Base-by-base conservation (phyloP, 2,329 filamentous ascomycete genomes). In the Colletotrichum nymphaeae region DNA sequence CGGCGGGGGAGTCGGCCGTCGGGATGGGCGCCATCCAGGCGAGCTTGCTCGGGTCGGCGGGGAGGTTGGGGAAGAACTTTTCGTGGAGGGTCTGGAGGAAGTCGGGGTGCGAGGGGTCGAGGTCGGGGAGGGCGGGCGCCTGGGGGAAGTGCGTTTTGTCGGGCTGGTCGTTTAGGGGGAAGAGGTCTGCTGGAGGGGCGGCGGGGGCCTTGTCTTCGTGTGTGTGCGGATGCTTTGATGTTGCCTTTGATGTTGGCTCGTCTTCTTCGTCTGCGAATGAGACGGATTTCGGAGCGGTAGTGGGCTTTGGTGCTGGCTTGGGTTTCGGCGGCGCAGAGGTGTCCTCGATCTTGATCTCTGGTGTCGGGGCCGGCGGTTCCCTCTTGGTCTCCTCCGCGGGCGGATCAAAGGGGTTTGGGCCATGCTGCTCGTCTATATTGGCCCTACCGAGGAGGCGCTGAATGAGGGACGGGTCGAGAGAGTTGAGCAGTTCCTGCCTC, bases 11-110 rank as follows among this genome's bases (percentile, higher is more conserved):
- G 79, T 91, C 88, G 59, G 89, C 82, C 5, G 92, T 91, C 7
- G 92, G 91, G 63, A 93, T 80, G 16, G 93, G 92, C 63, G 92
- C 91, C 90, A 98, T 97, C 96, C 96, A 99, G 24, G 94, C 94
- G 4, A 98, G 90, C 66, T 94, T 93, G 72, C 92, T 92, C 0
- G 95, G 95, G 82, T 98, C 94, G 67, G 95, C 91, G 2, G 95
- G 91, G 1, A 98, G 92, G 75, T 92, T 90, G 14, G 97, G 95
- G 83, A 98, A 99, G 88, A 98, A 99, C 82, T 98, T 98, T 26
- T 91, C 85, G 86, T 98, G 95, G 6, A 99, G 90, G 69, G 94
- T 93, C 59, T 90, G 84, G 71, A 98, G 91, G 84, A 98, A 98
- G 79, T 94, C 88, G 0, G 94, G 93, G 72, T 95, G 94, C 49